Evolutionary conservation across 805 yeast genomes (phyloP), one percentile per base, ranked within the genome.

Genomic region (Millerozyma miso): DNA sequence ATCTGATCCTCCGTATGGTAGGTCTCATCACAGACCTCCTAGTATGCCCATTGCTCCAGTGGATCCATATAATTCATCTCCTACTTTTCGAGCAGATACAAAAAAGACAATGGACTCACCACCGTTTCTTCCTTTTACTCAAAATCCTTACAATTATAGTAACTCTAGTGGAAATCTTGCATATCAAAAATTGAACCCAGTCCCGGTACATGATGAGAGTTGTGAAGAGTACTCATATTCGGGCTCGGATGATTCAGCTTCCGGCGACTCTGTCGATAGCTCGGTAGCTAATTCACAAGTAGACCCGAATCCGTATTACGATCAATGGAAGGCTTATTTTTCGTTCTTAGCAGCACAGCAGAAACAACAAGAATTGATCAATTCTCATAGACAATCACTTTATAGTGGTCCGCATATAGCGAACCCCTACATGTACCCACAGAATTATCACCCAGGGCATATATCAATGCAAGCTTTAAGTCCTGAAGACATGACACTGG

Each of bases 271-370:
- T 7, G 29, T 23, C 10, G 29, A 23, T 6, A 23, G 29, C 29
- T 23, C 29, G 10, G 29, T 23, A 7, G 29, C 29, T 23, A 6
- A 23, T 6, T 23, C 29, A 7, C 29, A 23, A 10, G 10, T 23
- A 7, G 29, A 23, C n/a, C 54, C 48, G 31, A 66, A 63, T 42
- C 66, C 67, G 6, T 61, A 62, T 43, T 61, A 63, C 40, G 58
- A 57, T 31, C 71, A 67, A 45, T 67, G 72, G 71, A 61, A 59
- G 36, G 63, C 59, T 39, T 68, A 67, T 49, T 67, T 67, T 44
- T 59, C 60, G 33, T 44, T 52, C 2, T 43, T 63, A 38, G 63
- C 59, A 31, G 44, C 51, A 18, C 29, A 15, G 31, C 33, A 23
- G 33, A 48, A 42, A 12, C 51, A 45, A 32, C 49, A 39, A 31